Evolutionary conservation across 2,329 filamentous ascomycete species (phyloP).

Genomic region (Tolypocladium album): DNA sequence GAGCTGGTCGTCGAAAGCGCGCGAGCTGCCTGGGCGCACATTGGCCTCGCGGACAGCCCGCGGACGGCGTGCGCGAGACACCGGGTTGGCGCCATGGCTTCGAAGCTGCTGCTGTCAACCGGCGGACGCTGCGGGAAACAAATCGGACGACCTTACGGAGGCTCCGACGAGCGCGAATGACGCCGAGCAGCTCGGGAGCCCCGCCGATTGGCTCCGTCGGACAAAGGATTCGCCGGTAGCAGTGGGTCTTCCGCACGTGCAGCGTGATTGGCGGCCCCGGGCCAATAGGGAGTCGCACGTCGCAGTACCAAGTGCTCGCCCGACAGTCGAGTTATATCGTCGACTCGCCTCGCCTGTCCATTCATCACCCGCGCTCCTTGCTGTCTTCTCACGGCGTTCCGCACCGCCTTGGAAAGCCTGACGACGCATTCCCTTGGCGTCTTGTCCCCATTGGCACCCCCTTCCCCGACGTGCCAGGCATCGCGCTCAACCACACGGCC

Average conservation of each 20-base stretch:
- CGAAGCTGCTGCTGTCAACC: background rate
- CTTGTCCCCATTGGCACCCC: background rate
- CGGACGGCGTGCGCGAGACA: slow-evolving; percentile 7
- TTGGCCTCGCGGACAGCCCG: background rate
- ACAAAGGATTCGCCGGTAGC: slow-evolving; percentile 1
- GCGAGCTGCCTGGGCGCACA: slow-evolving; percentile 1
- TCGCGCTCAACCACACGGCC: background rate
- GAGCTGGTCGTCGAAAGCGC: slow-evolving; percentile 5
- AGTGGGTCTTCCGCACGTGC: background rate
- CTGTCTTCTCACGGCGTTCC: background rate
- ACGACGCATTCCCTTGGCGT: background rate
- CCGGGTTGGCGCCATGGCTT: slow-evolving; percentile 9
- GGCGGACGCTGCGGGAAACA: background rate
- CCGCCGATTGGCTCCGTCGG: slow-evolving; percentile 1
- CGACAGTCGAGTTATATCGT: background rate
- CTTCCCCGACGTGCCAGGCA: background rate
- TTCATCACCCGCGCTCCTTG: background rate
- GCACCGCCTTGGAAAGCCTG: background rate
- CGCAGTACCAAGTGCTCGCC: background rate
- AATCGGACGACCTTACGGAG: background rate
- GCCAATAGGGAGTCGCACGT: background rate
- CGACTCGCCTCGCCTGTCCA: background rate
- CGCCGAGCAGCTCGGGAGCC: background rate
- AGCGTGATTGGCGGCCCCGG: background rate
- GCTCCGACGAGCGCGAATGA: background rate